These are phyloP conservation scores for Sporothrix globosa DNA, from an alignment of 2,329 filamentous ascomycete genomes.

Conservation along the genomic window DNA sequence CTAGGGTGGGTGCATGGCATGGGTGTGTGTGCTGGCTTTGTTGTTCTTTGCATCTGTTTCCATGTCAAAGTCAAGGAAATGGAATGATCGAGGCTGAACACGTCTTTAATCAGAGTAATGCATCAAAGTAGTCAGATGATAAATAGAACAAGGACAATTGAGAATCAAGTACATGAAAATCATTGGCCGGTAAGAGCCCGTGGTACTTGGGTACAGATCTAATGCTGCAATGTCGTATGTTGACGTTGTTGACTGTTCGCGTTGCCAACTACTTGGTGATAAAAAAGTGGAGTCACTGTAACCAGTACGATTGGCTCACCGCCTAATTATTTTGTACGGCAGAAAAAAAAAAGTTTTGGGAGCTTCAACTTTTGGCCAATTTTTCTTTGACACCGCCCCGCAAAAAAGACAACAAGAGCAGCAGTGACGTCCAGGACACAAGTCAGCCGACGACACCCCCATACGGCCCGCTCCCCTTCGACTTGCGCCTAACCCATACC, in stretches of 20 bases:
- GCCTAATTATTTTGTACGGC: slow-evolving; percentile 31
- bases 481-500: background rate
- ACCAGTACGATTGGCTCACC: slow-evolving; percentile 29
- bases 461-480: background rate
- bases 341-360: slow-evolving; percentile 35
- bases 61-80: too few relatives aligned
- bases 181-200: too few relatives aligned
- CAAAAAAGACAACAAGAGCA: slow-evolving; percentile 8
- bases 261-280: background rate
- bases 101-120: too few relatives aligned
- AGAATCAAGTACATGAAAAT: too few relatives aligned
- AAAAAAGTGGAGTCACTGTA: slow-evolving; percentile 10
- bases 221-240: too few relatives aligned
- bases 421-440: background rate
- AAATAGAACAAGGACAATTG: too few relatives aligned
- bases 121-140: too few relatives aligned
- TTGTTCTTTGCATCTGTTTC: background rate
- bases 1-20: background rate
- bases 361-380: background rate
- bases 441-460: background rate
- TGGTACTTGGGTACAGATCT: too few relatives aligned
- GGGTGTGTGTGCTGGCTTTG: background rate
- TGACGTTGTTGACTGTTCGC: background rate
- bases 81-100: too few relatives aligned
- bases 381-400: slow-evolving; percentile 17